These are phyloP conservation scores for Myriangium duriaei DNA, from an alignment of 2,329 filamentous ascomycete genomes.

Conservation along the genomic window DNA sequence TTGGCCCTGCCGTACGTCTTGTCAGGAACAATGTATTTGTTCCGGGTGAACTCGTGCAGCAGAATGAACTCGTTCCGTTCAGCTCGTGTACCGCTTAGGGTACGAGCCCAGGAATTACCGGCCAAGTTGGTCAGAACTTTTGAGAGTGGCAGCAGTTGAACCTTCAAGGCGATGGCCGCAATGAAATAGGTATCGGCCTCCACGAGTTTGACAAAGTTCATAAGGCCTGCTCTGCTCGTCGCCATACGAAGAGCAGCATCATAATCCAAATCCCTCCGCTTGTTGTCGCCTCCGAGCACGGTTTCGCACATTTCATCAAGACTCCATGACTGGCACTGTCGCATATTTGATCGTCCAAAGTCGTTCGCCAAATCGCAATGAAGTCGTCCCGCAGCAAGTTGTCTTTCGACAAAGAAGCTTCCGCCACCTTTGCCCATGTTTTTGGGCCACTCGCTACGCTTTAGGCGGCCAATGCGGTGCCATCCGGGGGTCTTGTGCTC, in stretches of 20 bases:
- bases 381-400: constrained; percentile 75
- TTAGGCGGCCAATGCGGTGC: constrained; percentile 83
- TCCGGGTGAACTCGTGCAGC: constrained; percentile 88
- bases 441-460: constrained; percentile 73
- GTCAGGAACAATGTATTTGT: constrained; percentile 96
- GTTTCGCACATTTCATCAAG: constrained; percentile 94
- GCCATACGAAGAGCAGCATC: constrained; percentile 75
- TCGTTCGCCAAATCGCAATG: constrained; percentile 94
- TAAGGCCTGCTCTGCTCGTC: constrained; percentile 65
- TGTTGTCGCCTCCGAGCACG: constrained; percentile 62
- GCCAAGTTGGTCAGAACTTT: constrained; percentile 94
- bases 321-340: constrained; percentile 95
- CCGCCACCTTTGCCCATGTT: constrained; percentile 75
- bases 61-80: constrained; percentile 99
- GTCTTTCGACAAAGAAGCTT: constrained; percentile 85
- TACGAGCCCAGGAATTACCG: constrained; percentile 96
- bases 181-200: constrained; percentile 95
- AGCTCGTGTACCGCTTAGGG: constrained; percentile 84
- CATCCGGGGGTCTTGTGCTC: constrained; percentile 88
- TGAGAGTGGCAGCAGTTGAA: constrained; percentile 85
- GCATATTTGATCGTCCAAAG: constrained; percentile 92
- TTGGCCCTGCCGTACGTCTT: constrained; percentile 74
- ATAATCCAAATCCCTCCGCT: constrained; percentile 74
- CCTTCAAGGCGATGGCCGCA: constrained; percentile 72
- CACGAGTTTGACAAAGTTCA: constrained; percentile 89